Conservation (phyloP, 768 basidiomycete species). For the Mycena maculata region DNA sequence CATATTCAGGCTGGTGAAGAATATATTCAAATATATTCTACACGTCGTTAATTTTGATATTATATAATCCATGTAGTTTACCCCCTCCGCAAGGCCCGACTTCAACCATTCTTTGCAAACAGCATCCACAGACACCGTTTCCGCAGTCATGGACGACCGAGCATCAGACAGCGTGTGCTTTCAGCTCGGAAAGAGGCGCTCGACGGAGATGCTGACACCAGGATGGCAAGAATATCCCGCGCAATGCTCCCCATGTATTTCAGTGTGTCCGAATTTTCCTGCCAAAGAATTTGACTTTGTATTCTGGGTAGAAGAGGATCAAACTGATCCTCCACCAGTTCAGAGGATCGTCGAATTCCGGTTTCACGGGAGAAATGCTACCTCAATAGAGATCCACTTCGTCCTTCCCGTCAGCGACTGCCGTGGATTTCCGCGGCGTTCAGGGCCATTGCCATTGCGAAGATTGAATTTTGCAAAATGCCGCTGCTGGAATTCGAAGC, state of each 20-base stretch:
- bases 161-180: constrained; percentile 30
- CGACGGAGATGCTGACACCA: constrained; percentile 36
- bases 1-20: constrained; percentile 11
- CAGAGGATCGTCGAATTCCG: constrained; percentile 13
- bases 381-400: constrained; percentile 19
- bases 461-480: not conserved
- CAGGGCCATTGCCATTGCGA: constrained; percentile 11
- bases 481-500: not conserved
- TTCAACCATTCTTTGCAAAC: constrained; percentile 36
- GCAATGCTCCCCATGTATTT: constrained; percentile 26
- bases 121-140: constrained; percentile 24
- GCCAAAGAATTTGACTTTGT: not conserved
- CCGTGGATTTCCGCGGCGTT: not conserved
- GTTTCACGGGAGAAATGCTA: constrained; percentile 14
- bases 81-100: constrained; percentile 29
- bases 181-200: constrained; percentile 36
- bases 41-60: constrained; percentile 23
- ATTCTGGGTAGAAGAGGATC: not conserved
- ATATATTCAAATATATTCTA: constrained; percentile 20
- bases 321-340: constrained; percentile 21
- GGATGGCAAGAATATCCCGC: constrained; percentile 37
- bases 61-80: constrained; percentile 31
- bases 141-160: constrained; percentile 32
- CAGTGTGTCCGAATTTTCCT: constrained; percentile 19
- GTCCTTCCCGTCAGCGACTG: constrained; percentile 1